These are phyloP conservation scores for Lumnitzera racemosa DNA, from an alignment of 345 rosid genomes.

Conservation along the genomic window DNA sequence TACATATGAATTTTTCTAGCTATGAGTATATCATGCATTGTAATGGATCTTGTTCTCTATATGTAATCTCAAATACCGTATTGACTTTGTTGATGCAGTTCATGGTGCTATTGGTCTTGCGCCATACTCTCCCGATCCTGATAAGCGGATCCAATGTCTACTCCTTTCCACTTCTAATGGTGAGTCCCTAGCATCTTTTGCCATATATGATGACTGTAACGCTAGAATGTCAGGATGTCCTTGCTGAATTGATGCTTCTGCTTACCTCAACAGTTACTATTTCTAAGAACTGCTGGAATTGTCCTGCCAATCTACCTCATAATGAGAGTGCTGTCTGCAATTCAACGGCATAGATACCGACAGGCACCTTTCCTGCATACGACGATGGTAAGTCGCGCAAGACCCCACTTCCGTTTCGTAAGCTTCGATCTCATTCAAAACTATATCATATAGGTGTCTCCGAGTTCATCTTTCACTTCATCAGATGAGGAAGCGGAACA, in stretches of 20 bases:
- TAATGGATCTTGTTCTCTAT: neutral
- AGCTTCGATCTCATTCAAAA: neutral
- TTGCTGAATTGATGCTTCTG: neutral
- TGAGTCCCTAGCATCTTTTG: constrained; percentile 10
- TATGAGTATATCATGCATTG: neutral
- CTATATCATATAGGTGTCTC: constrained; percentile 19
- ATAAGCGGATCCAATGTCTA: constrained; percentile 30
- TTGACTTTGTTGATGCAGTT: constrained; percentile 39
- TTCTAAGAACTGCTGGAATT: constrained; percentile 53
- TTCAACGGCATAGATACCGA: constrained; percentile 36
- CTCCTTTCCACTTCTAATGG: constrained; percentile 53
- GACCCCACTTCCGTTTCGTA: no score
- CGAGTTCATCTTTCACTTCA: constrained; percentile 20
- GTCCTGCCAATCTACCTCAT: constrained; percentile 68
- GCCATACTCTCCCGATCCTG: constrained; percentile 69
- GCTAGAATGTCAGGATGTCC: neutral
- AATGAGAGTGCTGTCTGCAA: constrained; percentile 33
- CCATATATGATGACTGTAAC: neutral
- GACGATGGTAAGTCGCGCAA: no score
- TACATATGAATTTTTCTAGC: neutral
- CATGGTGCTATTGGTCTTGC: constrained; percentile 64
- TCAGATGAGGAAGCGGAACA: constrained; percentile 44
- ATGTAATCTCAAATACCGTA: neutral
- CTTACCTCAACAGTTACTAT: constrained; percentile 33
- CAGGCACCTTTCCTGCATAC: constrained; percentile 23